Evolutionary conservation across 2,329 filamentous ascomycete genomes (phyloP).

Genomic region (Xylaria sp.): DNA sequence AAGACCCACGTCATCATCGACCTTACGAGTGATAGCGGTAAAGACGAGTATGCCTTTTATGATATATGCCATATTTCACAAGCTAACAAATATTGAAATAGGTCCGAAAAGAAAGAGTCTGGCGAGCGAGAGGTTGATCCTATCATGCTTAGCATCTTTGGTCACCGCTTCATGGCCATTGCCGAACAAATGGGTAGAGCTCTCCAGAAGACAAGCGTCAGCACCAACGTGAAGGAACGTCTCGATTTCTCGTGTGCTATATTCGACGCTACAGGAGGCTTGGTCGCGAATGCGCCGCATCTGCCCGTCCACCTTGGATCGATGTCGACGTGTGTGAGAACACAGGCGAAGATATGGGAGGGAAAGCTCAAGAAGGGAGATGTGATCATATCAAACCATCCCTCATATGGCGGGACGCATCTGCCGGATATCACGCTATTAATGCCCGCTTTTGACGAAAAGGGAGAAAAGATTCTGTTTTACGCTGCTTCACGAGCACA

Average conservation of each 20-base stretch:
- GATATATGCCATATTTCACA: background rate
- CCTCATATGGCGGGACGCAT: slow-evolving; percentile 85
- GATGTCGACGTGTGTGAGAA: slow-evolving; percentile 85
- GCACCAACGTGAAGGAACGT: slow-evolving; percentile 83
- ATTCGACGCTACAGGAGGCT: slow-evolving; percentile 78
- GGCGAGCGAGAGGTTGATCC: slow-evolving; percentile 70
- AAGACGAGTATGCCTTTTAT: slow-evolving; percentile 53
- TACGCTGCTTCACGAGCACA: slow-evolving; percentile 85
- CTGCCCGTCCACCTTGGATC: slow-evolving; percentile 83
- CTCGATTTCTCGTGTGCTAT: slow-evolving; percentile 86
- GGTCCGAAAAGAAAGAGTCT: slow-evolving; percentile 43
- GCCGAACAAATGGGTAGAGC: slow-evolving; percentile 86
- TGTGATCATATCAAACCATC: slow-evolving; percentile 86
- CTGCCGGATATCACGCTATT: slow-evolving; percentile 85
- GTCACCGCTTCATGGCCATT: slow-evolving; percentile 86
- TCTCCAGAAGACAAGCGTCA: slow-evolving; percentile 82
- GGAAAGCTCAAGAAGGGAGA: slow-evolving; percentile 82
- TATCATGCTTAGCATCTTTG: slow-evolving; percentile 81
- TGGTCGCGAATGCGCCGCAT: slow-evolving; percentile 84
- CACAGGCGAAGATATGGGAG: slow-evolving; percentile 83
- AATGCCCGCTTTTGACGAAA: slow-evolving; percentile 77
- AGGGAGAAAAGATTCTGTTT: slow-evolving; percentile 78
- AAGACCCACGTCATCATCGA: slow-evolving; percentile 92
- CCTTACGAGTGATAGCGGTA: slow-evolving; percentile 66
- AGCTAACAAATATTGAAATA: slow-evolving; percentile 43